A percentile compares a stretch with the other conserved stretches of the same genome.
phyloP scores from a whole-genome alignment of 257 asterid genomes.

The Solanum bukasovii region DNA sequence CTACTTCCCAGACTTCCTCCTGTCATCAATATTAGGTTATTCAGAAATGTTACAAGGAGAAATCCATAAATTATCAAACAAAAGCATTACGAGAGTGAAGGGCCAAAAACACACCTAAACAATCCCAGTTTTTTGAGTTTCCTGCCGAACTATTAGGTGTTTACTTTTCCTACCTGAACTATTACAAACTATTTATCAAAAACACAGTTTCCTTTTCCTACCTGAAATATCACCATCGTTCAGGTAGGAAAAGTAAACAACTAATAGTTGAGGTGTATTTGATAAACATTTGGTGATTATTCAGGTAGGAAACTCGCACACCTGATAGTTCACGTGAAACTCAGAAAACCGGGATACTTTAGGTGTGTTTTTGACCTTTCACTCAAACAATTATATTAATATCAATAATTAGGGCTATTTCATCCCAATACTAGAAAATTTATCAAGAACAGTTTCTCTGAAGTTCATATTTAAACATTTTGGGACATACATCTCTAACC shows the following conservation, averaged over 20 bases:
- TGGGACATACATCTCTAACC: neutral
- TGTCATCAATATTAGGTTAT: slow-evolving; percentile 14
- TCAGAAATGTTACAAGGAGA: neutral
- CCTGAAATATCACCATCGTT: too few species aligned
- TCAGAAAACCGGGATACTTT: too few species aligned
- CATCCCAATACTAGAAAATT: neutral
- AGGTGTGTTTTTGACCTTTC: neutral
- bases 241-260: too few species aligned
- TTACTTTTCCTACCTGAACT: too few species aligned
- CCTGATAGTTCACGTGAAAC: too few species aligned
- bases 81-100: neutral
- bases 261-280: too few species aligned
- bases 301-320: too few species aligned
- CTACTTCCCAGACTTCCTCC: slow-evolving; percentile 99
- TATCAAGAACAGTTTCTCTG: neutral
- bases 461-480: neutral
- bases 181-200: too few species aligned
- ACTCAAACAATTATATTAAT: neutral
- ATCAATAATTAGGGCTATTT: neutral
- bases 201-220: too few species aligned
- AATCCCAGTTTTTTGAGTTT: neutral
- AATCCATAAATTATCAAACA: neutral
- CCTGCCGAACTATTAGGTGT: too few species aligned
- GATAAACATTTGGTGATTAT: too few species aligned
- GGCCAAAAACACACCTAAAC: neutral